phyloP scores from a whole-genome alignment of 768 basidiomycete species.

The Calocybe indica region DNA sequence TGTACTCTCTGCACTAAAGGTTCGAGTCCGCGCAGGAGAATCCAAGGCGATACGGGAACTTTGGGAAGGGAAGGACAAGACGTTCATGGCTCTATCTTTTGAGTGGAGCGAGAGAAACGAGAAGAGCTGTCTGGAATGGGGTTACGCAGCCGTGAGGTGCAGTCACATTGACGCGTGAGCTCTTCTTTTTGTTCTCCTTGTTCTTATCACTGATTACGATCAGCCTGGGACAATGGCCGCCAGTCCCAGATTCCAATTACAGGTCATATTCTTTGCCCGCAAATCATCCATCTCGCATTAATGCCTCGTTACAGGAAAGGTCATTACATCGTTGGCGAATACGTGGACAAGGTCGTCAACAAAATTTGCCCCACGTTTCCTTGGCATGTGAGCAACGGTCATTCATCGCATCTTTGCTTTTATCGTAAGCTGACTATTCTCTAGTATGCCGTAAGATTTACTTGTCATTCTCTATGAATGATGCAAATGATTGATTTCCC shows the following conservation, averaged over 20 bases:
- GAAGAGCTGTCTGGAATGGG: slow-evolving; percentile 69
- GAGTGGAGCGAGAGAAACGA: slow-evolving; percentile 72
- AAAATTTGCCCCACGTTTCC: slow-evolving; percentile 60
- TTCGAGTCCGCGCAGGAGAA: slow-evolving; percentile 61
- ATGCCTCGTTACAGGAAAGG: slow-evolving; percentile 43
- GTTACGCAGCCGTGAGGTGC: slow-evolving; percentile 75
- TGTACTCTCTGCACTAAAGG: slow-evolving; percentile 56
- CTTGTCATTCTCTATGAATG: slow-evolving; percentile 1
- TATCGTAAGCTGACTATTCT: background rate
- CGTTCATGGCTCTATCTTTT: slow-evolving; percentile 70
- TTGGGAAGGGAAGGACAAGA: slow-evolving; percentile 67
- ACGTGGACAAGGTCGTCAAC: slow-evolving; percentile 58
- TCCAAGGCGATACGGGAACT: slow-evolving; percentile 57
- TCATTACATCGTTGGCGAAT: slow-evolving; percentile 70
- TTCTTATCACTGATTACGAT: background rate
- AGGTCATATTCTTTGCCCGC: slow-evolving; percentile 37
- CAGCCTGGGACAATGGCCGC: slow-evolving; percentile 72
- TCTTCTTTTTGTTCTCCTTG: background rate
- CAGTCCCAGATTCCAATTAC: slow-evolving; percentile 69
- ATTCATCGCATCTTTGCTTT: background rate
- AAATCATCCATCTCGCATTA: background rate
- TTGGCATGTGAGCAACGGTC: slow-evolving; percentile 53
- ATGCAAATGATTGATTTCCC: slow-evolving; percentile 7
- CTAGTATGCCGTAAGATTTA: slow-evolving; percentile 58
- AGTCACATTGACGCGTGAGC: slow-evolving; percentile 66